phyloP scores from a whole-genome alignment of 306 rosid genomes.

The Cucurbita maxima region DNA sequence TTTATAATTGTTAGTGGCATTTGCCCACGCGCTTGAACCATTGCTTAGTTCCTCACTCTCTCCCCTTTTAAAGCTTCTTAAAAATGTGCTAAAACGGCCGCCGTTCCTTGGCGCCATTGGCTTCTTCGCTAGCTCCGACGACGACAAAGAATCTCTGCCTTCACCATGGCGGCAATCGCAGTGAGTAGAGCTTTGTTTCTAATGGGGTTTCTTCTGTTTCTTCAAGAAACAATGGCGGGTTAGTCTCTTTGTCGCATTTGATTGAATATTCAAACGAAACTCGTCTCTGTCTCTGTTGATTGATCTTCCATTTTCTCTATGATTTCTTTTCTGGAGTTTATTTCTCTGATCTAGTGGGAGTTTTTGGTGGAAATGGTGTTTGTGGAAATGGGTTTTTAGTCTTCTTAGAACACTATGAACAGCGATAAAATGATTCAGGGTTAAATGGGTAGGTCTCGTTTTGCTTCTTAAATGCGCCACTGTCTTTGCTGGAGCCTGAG shows the following conservation, averaged over 20 bases:
- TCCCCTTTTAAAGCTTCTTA: not conserved
- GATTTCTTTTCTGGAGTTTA: slow-evolving; percentile 3
- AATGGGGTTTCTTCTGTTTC: slow-evolving; percentile 36
- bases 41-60: slow-evolving; percentile 2
- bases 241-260: slow-evolving; percentile 15
- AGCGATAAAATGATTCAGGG: not conserved
- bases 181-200: slow-evolving; percentile 16
- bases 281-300: not conserved
- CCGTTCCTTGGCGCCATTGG: slow-evolving; percentile 3
- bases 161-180: slow-evolving; percentile 25
- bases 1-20: not conserved
- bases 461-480: not conserved
- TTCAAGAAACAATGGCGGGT: slow-evolving; percentile 66
- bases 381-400: slow-evolving; percentile 17
- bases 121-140: slow-evolving; percentile 1
- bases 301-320: not conserved
- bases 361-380: not conserved
- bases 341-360: slow-evolving; percentile 14
- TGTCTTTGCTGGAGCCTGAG: not conserved
- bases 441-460: not conserved
- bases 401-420: not conserved
- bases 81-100: not conserved
- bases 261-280: not conserved
- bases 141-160: slow-evolving; percentile 5
- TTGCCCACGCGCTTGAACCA: not conserved